These are phyloP conservation scores for Lachancea sp. DNA, from an alignment of 805 yeast genomes.

Conservation along the genomic window DNA sequence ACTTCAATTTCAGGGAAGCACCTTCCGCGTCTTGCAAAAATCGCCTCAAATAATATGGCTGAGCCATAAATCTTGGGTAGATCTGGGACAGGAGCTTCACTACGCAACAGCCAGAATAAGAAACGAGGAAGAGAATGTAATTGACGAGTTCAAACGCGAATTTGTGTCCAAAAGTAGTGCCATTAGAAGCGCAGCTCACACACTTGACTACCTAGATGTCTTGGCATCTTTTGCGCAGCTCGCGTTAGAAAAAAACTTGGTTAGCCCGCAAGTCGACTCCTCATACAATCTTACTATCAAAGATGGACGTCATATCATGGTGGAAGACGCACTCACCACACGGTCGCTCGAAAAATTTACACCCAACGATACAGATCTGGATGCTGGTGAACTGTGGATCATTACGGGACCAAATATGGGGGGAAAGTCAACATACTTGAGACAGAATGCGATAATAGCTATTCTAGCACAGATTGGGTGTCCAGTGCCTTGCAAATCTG, in stretches of 20 bases:
- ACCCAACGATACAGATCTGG: constrained; percentile 29
- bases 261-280: constrained; percentile 55
- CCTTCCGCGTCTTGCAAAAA: constrained; percentile 32
- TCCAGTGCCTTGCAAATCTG: constrained; percentile 60
- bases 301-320: constrained; percentile 80
- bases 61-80: constrained; percentile 44
- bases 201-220: constrained; percentile 65
- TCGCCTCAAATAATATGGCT: constrained; percentile 43
- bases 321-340: constrained; percentile 61
- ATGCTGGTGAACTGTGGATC: constrained; percentile 40
- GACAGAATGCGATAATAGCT: constrained; percentile 64
- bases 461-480: constrained; percentile 72
- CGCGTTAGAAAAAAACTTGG: constrained; percentile 61
- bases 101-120: constrained; percentile 42
- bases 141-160: constrained; percentile 42
- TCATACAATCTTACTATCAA: constrained; percentile 43
- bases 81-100: constrained; percentile 45
- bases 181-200: constrained; percentile 45
- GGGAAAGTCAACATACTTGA: constrained; percentile 69
- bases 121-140: constrained; percentile 47
- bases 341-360: constrained; percentile 35
- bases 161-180: constrained; percentile 40
- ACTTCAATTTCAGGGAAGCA: constrained; percentile 15
- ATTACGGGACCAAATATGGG: constrained; percentile 93
- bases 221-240: constrained; percentile 64